Evolutionary conservation across 495 filamentous ascomycete species (phyloP), one percentile per base, ranked within the genome.

Genomic region (Aspergillus bridgeri): DNA sequence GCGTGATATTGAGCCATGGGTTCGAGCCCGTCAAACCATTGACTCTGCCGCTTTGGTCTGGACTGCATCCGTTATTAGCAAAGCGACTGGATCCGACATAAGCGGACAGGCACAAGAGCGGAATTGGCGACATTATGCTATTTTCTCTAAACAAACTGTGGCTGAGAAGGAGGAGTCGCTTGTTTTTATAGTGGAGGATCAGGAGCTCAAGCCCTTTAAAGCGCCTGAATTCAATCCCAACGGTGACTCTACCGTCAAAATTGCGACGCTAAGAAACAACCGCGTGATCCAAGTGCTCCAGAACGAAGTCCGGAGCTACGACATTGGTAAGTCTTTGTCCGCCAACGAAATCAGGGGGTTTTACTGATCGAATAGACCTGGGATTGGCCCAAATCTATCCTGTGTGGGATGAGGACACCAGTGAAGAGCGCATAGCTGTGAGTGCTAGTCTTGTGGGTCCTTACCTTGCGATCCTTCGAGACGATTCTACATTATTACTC

Each of bases 371-470:
- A 46, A 9, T 63, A 92, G 91, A 96, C 67, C 77, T 98, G 48
- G 86, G 87, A 9, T 79, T 99, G 38, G 81, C 85, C 46, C 92
- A 98, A 66, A 97, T 98, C 27, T 81, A 96, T 54, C 90, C 91
- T 2, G 86, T 97, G 75, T 81, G 84, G 54, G 93, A 98, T 60
- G 94, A 96, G 62, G 89, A 90, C 48, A 90, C 84, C 0, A 91
- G 86, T 19, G 89, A 91, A 38, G 86, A 87, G 60, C 85, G 89
- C 5, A 79, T 84, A 42, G 86, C 92, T 23, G 73, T 90, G 43
- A 89, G 82, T 64, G 87, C 88, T n/a, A 94, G 89, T 69, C 89
- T 98, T 62, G 79, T 81, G 13, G 94, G 97, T 65, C 91, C 92
- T 6, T 97, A 89, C 66, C 65, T 99, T n/a, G 75, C 96, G 2